Evolutionary conservation across 176 grass and related monocot genomes (phyloP).

Genomic region (Oryza coarctata): DNA sequence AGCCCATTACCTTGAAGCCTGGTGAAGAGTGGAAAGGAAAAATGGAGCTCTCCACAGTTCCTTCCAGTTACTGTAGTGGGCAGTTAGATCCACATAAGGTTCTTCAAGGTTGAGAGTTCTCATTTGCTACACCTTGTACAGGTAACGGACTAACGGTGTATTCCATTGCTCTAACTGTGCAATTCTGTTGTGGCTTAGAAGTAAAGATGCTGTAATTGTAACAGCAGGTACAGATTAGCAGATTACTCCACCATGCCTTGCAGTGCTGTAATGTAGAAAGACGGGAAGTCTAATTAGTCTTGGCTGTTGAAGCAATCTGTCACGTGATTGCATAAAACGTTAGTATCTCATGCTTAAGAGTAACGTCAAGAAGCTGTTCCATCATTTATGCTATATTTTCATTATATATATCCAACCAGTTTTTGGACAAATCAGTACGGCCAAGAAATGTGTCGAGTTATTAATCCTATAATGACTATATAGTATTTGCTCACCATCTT

Average conservation of each 20-base stretch:
- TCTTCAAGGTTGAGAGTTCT: constrained; percentile 57
- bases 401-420: not conserved
- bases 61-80: constrained; percentile 90
- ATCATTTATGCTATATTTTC: not conserved
- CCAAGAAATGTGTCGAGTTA: not conserved
- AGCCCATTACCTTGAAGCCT: constrained; percentile 70
- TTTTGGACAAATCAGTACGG: not conserved
- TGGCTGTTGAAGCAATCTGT: constrained; percentile 6
- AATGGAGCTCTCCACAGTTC: constrained; percentile 71
- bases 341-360: not conserved
- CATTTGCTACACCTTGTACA: constrained; percentile 27
- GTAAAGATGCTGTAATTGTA: not conserved
- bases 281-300: not conserved
- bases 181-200: not conserved
- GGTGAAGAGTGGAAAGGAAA: constrained; percentile 93
- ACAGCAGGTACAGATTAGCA: not conserved
- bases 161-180: not conserved
- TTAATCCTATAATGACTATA: not conserved
- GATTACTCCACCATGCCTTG: not conserved
- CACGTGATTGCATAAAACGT: not conserved
- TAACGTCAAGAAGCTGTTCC: not conserved
- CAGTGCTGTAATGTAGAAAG: not conserved
- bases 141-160: constrained; percentile 14
- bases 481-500: not conserved
- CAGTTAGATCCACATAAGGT: constrained; percentile 80